Conservation (phyloP, 75 land plant genomes). For the Cunninghamia lanceolata region DNA sequence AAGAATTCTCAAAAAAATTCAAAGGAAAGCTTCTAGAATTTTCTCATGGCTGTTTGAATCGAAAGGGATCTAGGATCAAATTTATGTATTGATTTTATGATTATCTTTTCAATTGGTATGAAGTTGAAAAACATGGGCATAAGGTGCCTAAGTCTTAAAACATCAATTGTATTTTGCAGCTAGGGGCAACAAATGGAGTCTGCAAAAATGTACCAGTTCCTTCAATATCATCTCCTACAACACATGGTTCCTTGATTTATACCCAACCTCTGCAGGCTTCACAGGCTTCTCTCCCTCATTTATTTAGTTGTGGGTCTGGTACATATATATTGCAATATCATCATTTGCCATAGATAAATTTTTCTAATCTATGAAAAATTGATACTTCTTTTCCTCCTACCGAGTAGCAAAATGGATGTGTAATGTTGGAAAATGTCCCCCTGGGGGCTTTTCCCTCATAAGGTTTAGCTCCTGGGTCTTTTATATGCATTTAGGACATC, state of each 20-base stretch:
- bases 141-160: no score
- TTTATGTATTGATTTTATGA: background rate
- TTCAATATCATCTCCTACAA: conserved; percentile 7
- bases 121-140: background rate
- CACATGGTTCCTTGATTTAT: conserved; percentile 4
- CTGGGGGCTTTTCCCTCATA: no score
- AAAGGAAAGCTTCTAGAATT: background rate
- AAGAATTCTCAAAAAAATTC: background rate
- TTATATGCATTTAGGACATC: no score
- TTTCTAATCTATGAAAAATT: background rate
- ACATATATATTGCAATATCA: background rate
- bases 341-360: background rate
- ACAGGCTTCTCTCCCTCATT: background rate
- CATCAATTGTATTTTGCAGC: no score
- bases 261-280: conserved; percentile 4
- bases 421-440: no score
- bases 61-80: no score
- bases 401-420: background rate
- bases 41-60: background rate
- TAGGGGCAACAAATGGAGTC: conserved; percentile 40
- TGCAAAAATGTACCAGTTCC: conserved; percentile 37
- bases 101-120: background rate
- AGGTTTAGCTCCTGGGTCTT: no score
- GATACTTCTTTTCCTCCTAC: background rate
- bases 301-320: background rate